Evolutionary conservation across 345 rosid species (phyloP).

Genomic region (Kandelia obovata): DNA sequence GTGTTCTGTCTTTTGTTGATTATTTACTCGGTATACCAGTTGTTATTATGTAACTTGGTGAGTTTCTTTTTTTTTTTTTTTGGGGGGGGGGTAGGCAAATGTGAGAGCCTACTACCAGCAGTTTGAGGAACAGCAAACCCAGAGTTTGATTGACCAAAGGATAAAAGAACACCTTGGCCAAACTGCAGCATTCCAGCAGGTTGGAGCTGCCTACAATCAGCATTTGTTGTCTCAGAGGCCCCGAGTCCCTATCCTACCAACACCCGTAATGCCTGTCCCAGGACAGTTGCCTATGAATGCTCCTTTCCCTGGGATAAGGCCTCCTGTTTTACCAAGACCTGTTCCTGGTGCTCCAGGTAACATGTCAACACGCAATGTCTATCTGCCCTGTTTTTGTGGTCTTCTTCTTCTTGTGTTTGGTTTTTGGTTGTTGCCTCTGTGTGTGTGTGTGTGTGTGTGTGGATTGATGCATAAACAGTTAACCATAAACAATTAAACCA

Average conservation of each 20-base stretch:
- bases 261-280: constrained; percentile 50
- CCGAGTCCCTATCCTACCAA: constrained; percentile 70
- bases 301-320: constrained; percentile 70
- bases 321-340: constrained; percentile 86
- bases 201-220: constrained; percentile 85
- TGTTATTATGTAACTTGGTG: not conserved
- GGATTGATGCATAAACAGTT: too few relatives aligned
- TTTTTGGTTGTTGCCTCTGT: too few relatives aligned
- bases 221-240: constrained; percentile 79
- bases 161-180: constrained; percentile 95
- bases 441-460: too few relatives aligned
- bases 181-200: constrained; percentile 79
- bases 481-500: too few relatives aligned
- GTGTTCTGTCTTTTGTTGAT: not conserved
- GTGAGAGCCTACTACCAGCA: constrained; percentile 91
- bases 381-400: too few relatives aligned
- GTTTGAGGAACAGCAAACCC: constrained; percentile 98
- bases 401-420: too few relatives aligned
- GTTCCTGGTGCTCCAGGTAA: constrained; percentile 53
- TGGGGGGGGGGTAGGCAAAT: constrained; percentile 53
- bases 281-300: constrained; percentile 38
- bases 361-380: not conserved
- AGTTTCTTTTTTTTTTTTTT: not conserved
- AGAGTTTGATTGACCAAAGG: constrained; percentile 91
- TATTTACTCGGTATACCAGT: not conserved